Conservation (phyloP, 352 stramenopile species). For the Peronospora belbahrii region DNA sequence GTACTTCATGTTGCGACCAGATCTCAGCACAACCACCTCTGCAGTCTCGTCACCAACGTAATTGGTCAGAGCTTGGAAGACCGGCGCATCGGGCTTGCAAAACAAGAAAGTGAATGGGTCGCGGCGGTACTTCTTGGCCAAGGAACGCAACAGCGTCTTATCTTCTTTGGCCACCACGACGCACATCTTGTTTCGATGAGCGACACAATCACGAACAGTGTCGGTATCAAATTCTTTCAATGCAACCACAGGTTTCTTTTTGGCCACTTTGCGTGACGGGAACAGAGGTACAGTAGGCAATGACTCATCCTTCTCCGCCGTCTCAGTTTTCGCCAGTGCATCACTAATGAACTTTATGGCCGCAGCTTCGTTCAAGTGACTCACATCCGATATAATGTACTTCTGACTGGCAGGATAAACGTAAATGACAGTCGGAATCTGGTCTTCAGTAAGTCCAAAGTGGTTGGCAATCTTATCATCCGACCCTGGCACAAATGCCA, state of each 20-base stretch:
- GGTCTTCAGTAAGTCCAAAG: conserved; percentile 42
- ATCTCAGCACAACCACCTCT: conserved; percentile 50
- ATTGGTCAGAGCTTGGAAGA: conserved; percentile 33
- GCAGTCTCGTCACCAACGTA: conserved; percentile 27
- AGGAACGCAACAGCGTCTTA: conserved; percentile 29
- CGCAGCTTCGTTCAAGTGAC: conserved; percentile 34
- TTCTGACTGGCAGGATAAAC: conserved; percentile 41
- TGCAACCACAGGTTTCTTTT: conserved; percentile 55
- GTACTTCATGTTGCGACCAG: conserved; percentile 54
- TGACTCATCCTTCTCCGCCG: conserved; percentile 21
- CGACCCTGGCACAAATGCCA: conserved; percentile 50
- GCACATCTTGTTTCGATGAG: conserved; percentile 63
- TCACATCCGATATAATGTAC: conserved; percentile 30
- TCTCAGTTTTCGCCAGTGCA: conserved; percentile 27
- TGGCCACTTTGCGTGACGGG: conserved; percentile 55
- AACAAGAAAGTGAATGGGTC: conserved; percentile 49
- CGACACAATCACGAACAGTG: conserved; percentile 34
- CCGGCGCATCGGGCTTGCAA: conserved; percentile 20
- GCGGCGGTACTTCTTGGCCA: conserved; percentile 75
- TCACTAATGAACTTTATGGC: conserved; percentile 56
- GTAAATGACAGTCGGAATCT: conserved; percentile 57
- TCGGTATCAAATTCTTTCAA: conserved; percentile 33
- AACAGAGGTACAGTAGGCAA: conserved; percentile 45
- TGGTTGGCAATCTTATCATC: conserved; percentile 66
- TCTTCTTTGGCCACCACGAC: conserved; percentile 52